Evolutionary conservation across 306 rosid genomes (phyloP).

Genomic region (Oemleria cerasiformis): DNA sequence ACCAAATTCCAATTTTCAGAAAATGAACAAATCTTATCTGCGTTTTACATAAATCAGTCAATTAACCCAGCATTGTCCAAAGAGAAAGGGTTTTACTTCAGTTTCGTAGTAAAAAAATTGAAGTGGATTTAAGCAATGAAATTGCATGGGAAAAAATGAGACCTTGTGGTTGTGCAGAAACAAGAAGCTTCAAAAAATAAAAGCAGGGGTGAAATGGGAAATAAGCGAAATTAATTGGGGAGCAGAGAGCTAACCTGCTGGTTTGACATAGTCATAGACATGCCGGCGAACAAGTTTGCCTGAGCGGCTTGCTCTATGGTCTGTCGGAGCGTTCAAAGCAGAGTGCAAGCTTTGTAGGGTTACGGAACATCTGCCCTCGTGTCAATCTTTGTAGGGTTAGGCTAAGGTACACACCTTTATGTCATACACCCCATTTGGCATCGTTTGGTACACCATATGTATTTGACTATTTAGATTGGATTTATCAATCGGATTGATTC

Average conservation of each 20-base stretch:
- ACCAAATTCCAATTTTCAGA: not conserved
- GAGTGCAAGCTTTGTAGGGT: slow-evolving; percentile 2
- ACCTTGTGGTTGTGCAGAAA: not conserved
- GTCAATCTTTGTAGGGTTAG: too few relatives aligned
- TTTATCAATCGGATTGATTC: too few relatives aligned
- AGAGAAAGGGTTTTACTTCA: not conserved
- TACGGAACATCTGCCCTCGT: not conserved
- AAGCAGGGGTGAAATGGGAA: slow-evolving; percentile 1
- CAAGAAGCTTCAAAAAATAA: not conserved
- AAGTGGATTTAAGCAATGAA: not conserved
- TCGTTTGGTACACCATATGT: too few relatives aligned
- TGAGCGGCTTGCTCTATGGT: not conserved
- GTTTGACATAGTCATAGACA: slow-evolving; percentile 22
- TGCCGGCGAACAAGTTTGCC: slow-evolving; percentile 4
- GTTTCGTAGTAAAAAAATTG: not conserved
- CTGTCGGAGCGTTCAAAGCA: not conserved
- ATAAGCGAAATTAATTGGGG: not conserved
- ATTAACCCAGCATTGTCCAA: not conserved
- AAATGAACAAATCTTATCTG: too few relatives aligned
- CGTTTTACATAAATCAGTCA: not conserved
- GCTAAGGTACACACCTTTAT: too few relatives aligned
- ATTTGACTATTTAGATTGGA: too few relatives aligned
- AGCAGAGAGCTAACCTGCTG: slow-evolving; percentile 17
- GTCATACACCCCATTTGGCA: too few relatives aligned
- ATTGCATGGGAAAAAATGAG: not conserved